These are phyloP conservation scores for Trebouxiophyceae sp. DNA, from an alignment of 163 green algal species.

Conservation along the genomic window DNA sequence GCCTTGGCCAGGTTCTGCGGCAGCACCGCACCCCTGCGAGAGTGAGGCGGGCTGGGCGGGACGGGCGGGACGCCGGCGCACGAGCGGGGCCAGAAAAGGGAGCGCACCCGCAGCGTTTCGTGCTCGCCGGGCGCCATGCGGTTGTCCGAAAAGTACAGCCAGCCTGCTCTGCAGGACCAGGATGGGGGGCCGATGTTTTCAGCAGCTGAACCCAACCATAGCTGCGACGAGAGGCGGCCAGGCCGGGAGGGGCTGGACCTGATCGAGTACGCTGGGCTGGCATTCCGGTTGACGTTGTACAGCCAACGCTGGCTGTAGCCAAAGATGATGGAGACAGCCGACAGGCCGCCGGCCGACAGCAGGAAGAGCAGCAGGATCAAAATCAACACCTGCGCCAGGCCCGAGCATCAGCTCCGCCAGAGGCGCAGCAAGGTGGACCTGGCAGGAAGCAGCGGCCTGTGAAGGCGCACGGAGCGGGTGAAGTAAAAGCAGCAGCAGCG, in stretches of 20 bases:
- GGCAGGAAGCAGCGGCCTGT: no score
- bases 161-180: no score
- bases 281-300: not conserved
- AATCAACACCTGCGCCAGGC: not conserved
- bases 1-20: not conserved
- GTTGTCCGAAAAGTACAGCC: conserved; percentile 1
- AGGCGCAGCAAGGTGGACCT: no score
- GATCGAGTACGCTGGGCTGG: not conserved
- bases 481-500: not conserved
- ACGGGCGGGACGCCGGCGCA: not conserved
- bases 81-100: not conserved
- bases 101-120: not conserved
- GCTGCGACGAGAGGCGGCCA: no score
- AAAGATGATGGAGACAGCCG: not conserved
- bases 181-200: no score
- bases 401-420: no score
- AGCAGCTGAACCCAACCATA: no score
- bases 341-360: not conserved
- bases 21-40: not conserved
- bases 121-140: not conserved
- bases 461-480: not conserved
- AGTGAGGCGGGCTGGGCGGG: no score
- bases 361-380: not conserved
- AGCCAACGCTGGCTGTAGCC: not conserved
- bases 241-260: no score